A percentile compares a stretch with the other conserved stretches of the same genome.
phyloP scores from a whole-genome alignment of 1,139 yeast genomes.

The Geotrichum carabidarum region DNA sequence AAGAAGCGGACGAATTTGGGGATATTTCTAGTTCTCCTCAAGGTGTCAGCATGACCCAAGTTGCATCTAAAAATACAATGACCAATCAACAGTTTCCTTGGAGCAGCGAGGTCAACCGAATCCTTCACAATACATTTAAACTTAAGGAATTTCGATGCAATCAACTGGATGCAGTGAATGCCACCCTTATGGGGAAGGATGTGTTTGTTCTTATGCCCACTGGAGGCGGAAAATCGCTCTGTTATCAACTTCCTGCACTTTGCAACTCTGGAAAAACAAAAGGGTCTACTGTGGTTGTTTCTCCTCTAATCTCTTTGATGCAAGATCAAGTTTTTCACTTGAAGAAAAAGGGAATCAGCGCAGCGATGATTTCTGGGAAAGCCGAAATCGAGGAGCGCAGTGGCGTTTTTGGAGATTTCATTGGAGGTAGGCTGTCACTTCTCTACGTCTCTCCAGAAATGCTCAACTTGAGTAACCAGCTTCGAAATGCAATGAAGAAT shows the following conservation, averaged over 20 bases:
- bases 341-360: constrained; percentile 58
- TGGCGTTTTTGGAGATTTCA: constrained; percentile 60
- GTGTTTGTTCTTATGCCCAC: constrained; percentile 98
- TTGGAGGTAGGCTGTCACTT: constrained; percentile 60
- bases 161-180: constrained; percentile 81
- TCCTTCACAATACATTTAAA: constrained; percentile 58
- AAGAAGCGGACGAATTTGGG: not conserved
- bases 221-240: constrained; percentile 96
- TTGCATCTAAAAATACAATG: not conserved
- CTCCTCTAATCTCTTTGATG: constrained; percentile 94
- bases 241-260: constrained; percentile 92
- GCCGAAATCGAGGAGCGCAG: constrained; percentile 45
- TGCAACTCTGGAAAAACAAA: constrained; percentile 61
- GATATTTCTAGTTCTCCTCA: constrained; percentile 17
- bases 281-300: constrained; percentile 90
- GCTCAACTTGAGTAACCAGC: constrained; percentile 61
- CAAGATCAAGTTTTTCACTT: constrained; percentile 93
- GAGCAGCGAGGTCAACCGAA: constrained; percentile 59
- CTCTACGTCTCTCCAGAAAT: constrained; percentile 94
- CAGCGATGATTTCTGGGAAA: constrained; percentile 45
- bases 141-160: constrained; percentile 69
- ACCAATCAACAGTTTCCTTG: constrained; percentile 42
- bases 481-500: constrained; percentile 24
- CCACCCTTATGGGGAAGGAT: constrained; percentile 78
- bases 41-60: constrained; percentile 12